Evolutionary conservation across 768 basidiomycete genomes (phyloP).

Genomic region (Lentinula lateritia): DNA sequence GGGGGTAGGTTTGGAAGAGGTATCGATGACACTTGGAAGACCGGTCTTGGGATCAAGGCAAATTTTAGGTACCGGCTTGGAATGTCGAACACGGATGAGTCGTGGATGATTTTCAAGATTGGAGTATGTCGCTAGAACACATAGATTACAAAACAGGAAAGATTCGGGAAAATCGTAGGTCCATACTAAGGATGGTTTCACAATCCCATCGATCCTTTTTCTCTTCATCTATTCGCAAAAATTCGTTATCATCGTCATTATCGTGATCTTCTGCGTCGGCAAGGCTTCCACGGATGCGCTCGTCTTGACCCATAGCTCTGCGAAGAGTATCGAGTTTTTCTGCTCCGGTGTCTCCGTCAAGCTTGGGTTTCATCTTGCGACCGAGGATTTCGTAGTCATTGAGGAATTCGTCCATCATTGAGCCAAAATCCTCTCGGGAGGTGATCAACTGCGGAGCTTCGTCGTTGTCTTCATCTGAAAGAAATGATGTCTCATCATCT

Average conservation of each 20-base stretch:
- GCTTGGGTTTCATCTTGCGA: conserved; percentile 74
- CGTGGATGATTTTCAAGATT: conserved; percentile 97
- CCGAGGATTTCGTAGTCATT: conserved; percentile 88
- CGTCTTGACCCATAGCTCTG: conserved; percentile 67
- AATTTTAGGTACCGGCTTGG: conserved; percentile 56
- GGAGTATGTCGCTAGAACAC: conserved; percentile 79
- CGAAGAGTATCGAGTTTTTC: conserved; percentile 82
- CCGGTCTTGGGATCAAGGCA: conserved; percentile 72
- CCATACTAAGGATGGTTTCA: conserved; percentile 89
- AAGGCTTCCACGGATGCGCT: conserved; percentile 42
- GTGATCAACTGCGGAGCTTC: conserved; percentile 73
- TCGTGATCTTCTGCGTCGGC: conserved; percentile 41
- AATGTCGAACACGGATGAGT: conserved; percentile 66
- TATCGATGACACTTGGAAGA: conserved; percentile 51
- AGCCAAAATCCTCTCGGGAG: conserved; percentile 82
- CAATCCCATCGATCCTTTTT: conserved; percentile 89
- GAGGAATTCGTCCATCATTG: conserved; percentile 91
- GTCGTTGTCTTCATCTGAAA: conserved; percentile 38
- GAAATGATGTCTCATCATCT: conserved; percentile 35
- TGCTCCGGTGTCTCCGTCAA: conserved; percentile 64
- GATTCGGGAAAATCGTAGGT: not conserved
- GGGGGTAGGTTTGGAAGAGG: not conserved
- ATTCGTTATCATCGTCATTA: conserved; percentile 40
- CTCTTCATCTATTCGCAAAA: conserved; percentile 38
- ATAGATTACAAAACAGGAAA: not conserved